phyloP scores from a whole-genome alignment of 2,329 filamentous ascomycete species.

The Plectosphaerella cucumerina region DNA sequence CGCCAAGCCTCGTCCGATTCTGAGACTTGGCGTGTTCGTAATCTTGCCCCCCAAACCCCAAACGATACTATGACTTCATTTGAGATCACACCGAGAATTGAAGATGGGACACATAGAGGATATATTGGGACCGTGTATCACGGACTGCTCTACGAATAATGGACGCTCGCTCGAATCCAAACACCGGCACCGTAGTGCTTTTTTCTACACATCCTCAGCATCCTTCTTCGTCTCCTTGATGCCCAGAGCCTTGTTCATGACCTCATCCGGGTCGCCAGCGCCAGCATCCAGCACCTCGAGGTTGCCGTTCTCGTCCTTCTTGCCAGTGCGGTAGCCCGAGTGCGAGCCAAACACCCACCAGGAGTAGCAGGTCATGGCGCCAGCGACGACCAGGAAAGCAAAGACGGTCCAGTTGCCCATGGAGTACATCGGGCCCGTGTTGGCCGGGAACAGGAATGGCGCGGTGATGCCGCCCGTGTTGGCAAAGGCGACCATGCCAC shows the following conservation, averaged over 20 bases:
- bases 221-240: constrained; percentile 12
- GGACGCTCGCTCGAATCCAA: background rate
- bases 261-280: constrained; percentile 12
- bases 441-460: constrained; percentile 26
- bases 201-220: constrained; percentile 8
- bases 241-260: constrained; percentile 16
- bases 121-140: too few relatives aligned
- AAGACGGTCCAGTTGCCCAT: constrained; percentile 30
- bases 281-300: constrained; percentile 17
- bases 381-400: constrained; percentile 20
- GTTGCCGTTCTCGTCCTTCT: constrained; percentile 12
- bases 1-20: too few relatives aligned
- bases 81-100: too few relatives aligned
- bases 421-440: constrained; percentile 23
- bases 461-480: constrained; percentile 28
- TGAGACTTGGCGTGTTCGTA: too few relatives aligned
- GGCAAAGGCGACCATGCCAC: constrained; percentile 28
- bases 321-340: constrained; percentile 23
- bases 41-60: too few relatives aligned
- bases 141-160: too few relatives aligned
- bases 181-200: background rate
- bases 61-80: too few relatives aligned
- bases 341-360: constrained; percentile 26
- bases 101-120: too few relatives aligned
- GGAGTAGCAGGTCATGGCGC: constrained; percentile 19